Base-by-base conservation (phyloP, 257 asterid genomes). In the Solanum chiquidenum region DNA sequence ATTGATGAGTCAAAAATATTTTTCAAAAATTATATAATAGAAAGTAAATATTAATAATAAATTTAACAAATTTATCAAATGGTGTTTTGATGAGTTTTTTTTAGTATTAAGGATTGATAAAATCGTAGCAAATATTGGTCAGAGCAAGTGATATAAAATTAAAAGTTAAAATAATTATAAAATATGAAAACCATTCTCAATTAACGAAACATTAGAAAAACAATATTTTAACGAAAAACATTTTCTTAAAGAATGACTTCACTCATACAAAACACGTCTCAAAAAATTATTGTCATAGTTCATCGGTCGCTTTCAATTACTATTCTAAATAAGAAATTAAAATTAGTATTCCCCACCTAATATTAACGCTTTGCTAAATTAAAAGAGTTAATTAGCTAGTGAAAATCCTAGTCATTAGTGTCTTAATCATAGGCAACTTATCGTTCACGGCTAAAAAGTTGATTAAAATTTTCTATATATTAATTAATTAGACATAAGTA, bases 341-440 rank as follows among this genome's bases (percentile, higher is more conserved):
- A 83, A 73, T 29, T 82, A 2, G 86, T 49, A 18, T 49, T 82
- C 14, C 42, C 29, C 74, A 29, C 75, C 44, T n/a, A 40, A 42
- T 79, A 76, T 29, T 62, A 23, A 37, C 27, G 4, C 58, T 62
- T 38, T 55, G 83, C 83, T 34, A 49, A 74, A 23, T 6, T 9
- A 42, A 40, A 72, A 86, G 20, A n/a, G 83, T 25, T 46, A 75
- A 29, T 68, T 10, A 44, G 34, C 27, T 87, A 77, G n/a, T 66
- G 44, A 49, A 46, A 69, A 69, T 88, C 49, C n/a, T 44, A 20
- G 38, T 87, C 58, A 88, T 55, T 58, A 60, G 71, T 31, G 86
- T 87, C 86, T 40, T 29, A 62, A 23, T 84, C 87, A 49, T 27
- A 38, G 40, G 9, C 89, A 34, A 49, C 89, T 87, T 87, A 76